phyloP scores from a whole-genome alignment of 768 basidiomycete genomes.

The Psilocybe sp. region DNA sequence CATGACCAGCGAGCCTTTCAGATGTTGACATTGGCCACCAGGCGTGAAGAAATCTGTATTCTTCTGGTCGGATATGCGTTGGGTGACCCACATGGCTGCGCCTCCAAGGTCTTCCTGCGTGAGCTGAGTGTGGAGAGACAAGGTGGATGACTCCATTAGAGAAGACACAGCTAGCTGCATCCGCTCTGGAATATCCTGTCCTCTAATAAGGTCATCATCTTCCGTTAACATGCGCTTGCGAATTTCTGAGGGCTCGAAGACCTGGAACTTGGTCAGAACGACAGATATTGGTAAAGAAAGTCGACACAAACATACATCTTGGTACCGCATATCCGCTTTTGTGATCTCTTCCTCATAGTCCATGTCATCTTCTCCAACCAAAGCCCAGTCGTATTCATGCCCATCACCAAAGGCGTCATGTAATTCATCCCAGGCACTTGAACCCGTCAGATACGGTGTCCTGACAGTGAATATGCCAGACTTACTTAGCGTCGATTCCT shows the following conservation, averaged over 20 bases:
- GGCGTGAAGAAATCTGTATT: conserved; percentile 70
- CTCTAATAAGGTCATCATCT: conserved; percentile 90
- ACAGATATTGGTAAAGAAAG: conserved; percentile 8
- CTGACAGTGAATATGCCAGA: conserved; percentile 12
- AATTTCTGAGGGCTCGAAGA: conserved; percentile 98
- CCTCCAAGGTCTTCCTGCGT: conserved; percentile 71
- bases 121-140: conserved; percentile 60
- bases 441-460: conserved; percentile 8
- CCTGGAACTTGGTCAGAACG: conserved; percentile 42
- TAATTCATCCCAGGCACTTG: conserved; percentile 92
- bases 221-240: conserved; percentile 84
- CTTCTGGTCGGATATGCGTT: conserved; percentile 69
- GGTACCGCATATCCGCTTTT: conserved; percentile 81
- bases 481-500: conserved; percentile 83
- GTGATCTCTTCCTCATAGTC: conserved; percentile 40
- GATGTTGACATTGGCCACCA: conserved; percentile 55
- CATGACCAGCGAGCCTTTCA: conserved; percentile 66
- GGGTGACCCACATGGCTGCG: conserved; percentile 88
- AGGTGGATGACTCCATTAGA: conserved; percentile 61
- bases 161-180: conserved; percentile 90
- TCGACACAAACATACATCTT: conserved; percentile 55
- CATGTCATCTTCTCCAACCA: conserved; percentile 75
- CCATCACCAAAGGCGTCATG: conserved; percentile 97
- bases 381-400: conserved; percentile 93
- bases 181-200: conserved; percentile 89